Evolutionary conservation across 257 asterid species (phyloP).

Genomic region (Verbena officinalis): DNA sequence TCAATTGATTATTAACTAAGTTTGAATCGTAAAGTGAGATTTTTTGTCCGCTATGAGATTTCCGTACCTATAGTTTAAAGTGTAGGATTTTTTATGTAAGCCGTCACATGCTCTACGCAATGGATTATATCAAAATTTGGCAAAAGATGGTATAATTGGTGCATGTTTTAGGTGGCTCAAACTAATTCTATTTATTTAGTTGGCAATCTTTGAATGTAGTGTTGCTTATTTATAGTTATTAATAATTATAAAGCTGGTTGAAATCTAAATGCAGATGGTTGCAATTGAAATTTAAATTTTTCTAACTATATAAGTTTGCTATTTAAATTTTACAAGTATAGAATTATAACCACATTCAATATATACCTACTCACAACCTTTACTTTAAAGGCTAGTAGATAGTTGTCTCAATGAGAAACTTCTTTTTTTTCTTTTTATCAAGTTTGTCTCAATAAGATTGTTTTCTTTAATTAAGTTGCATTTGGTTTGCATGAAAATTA

Average conservation of each 20-base stretch:
- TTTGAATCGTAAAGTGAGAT: too few relatives aligned
- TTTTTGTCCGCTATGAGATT: too few relatives aligned
- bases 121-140: not conserved
- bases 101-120: not conserved
- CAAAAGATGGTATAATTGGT: not conserved
- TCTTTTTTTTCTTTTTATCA: too few relatives aligned
- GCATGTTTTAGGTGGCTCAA: not conserved
- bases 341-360: not conserved
- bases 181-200: not conserved
- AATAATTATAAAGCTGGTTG: not conserved
- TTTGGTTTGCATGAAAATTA: not conserved
- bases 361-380: not conserved
- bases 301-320: not conserved
- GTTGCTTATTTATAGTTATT: not conserved
- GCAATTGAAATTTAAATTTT: not conserved
- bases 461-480: not conserved
- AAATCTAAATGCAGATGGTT: slow-evolving; percentile 9
- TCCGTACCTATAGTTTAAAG: too few relatives aligned
- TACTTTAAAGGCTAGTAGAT: slow-evolving; percentile 7
- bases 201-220: slow-evolving; percentile 7
- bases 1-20: too few relatives aligned
- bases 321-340: not conserved
- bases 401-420: not conserved
- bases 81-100: not conserved
- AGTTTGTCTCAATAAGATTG: too few relatives aligned